Evolutionary conservation across 2,329 filamentous ascomycete species (phyloP).

Genomic region (Phoma herbarum): DNA sequence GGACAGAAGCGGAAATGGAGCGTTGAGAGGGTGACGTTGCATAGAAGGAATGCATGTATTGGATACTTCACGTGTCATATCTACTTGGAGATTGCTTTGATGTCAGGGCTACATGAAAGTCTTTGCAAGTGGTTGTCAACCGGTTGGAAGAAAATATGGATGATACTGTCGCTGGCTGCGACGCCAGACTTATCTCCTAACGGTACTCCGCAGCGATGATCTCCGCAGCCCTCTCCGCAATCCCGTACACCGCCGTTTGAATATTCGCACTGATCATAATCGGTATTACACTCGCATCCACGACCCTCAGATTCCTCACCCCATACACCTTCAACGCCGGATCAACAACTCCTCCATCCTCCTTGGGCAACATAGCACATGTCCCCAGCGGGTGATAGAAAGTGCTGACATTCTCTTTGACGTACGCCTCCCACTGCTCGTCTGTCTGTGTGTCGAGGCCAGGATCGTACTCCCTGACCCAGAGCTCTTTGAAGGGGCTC

Average conservation of each 20-base stretch:
- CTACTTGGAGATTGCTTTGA: background rate
- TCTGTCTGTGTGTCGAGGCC: conserved; percentile 28
- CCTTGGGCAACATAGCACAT: conserved; percentile 31
- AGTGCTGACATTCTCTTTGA: conserved; percentile 23
- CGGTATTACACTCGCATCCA: conserved; percentile 38
- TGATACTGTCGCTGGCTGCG: background rate
- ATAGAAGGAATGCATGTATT: background rate
- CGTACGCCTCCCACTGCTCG: conserved; percentile 31
- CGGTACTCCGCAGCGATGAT: conserved; percentile 25
- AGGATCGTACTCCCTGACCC: conserved; percentile 41
- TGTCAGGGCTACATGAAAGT: background rate
- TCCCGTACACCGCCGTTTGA: conserved; percentile 38
- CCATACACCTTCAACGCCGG: background rate
- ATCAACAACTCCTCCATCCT: background rate
- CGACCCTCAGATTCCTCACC: conserved; percentile 32
- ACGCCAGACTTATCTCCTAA: background rate
- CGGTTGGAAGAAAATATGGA: background rate
- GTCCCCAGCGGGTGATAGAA: conserved; percentile 46
- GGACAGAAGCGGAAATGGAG: background rate
- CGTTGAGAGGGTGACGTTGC: background rate
- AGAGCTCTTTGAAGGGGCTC: conserved; percentile 37
- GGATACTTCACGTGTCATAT: background rate
- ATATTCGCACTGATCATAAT: conserved; percentile 32
- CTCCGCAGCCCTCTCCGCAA: conserved; percentile 36
- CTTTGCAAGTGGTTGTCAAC: background rate